Evolutionary conservation across 2,329 filamentous ascomycete species (phyloP), one percentile per base, ranked within the genome.

Genomic region (Neocucurbitaria cava): DNA sequence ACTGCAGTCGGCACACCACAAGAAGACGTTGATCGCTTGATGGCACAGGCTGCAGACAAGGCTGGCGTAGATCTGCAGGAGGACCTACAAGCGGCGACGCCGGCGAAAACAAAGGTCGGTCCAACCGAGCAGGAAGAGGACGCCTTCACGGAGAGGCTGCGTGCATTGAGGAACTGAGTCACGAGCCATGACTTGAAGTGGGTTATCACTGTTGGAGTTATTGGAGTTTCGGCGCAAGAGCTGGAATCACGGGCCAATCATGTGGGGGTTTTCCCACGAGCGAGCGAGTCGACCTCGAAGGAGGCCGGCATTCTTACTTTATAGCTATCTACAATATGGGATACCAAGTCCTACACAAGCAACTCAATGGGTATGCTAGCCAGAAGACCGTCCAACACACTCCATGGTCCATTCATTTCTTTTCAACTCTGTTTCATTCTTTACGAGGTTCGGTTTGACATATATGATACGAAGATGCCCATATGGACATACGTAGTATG

Each of bases 11-110:
- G 81, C 75, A 93, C 79, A 78, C 90, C 80, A 77, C 85, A 96
- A 73, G 92, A 96, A 65, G 91, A 93, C 64, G 91, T 96, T 1
- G 92, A 96, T 75, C 87, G 91, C 63, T 79, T 96, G 58, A 89
- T 96, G 77, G 89, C 86, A 61, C 90, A 96, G 78, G 86, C 95
- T 39, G 92, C 92, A 59, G 92, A 96, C 74, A 92, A 96, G 75
- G 91, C 90, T 9, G 92, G 92, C 49, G 85, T 96, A 47, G 90
- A 95, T 76, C 81, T 96, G 57, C 87, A 87, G 63, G 85, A 89
- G 72, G 90, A 95, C 77, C 87, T 96, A 76, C 80, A 81, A 51
- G 78, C 78, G 11, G 83, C 88, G 7, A 79, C 84, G 13, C 80
- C 84, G 0, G 79, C 83, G 17, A 83, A 82, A 67, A 78, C 79